A percentile compares a stretch with the other conserved stretches of the same genome.
These are phyloP conservation scores for Coemansia sp. DNA, from an alignment of 371 early-diverging fungal species.

Conservation along the genomic window DNA sequence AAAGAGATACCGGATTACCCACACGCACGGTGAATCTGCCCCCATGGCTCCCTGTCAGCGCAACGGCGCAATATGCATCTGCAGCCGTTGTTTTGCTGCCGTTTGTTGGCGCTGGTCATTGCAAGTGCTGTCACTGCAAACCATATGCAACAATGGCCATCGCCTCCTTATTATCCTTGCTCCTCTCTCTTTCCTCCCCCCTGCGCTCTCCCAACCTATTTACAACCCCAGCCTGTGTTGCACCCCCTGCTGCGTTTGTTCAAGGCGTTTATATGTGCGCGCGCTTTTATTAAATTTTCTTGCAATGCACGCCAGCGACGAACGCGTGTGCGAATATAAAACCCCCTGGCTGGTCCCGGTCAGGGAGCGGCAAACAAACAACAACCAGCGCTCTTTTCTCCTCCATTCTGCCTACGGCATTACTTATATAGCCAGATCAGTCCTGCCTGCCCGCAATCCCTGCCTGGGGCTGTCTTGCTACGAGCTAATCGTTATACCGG, in stretches of 20 bases:
- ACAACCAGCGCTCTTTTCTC: conserved; percentile 2
- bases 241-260: conserved; percentile 10
- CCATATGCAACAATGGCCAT: conserved; percentile 32
- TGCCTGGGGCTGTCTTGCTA: neutral
- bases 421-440: conserved; percentile 2
- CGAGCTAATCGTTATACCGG: conserved; percentile 1
- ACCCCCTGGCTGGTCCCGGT: neutral
- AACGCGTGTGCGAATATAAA: conserved; percentile 12
- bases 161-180: conserved; percentile 32
- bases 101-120: conserved; percentile 11
- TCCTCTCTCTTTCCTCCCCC: conserved; percentile 5
- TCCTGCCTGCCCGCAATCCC: neutral
- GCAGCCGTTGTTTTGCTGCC: neutral
- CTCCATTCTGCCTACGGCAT: neutral
- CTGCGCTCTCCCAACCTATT: conserved; percentile 4
- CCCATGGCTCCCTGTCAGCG: conserved; percentile 12
- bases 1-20: conserved; percentile 1
- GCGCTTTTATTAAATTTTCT: conserved; percentile 25
- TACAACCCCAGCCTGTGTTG: neutral
- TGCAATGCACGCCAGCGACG: conserved; percentile 6
- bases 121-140: conserved; percentile 18
- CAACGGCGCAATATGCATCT: conserved; percentile 9
- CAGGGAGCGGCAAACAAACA: neutral
- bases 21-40: conserved; percentile 5
- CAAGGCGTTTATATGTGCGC: conserved; percentile 17